Base-by-base conservation (phyloP, 768 basidiomycete species). In the Lentinula raphanica region DNA sequence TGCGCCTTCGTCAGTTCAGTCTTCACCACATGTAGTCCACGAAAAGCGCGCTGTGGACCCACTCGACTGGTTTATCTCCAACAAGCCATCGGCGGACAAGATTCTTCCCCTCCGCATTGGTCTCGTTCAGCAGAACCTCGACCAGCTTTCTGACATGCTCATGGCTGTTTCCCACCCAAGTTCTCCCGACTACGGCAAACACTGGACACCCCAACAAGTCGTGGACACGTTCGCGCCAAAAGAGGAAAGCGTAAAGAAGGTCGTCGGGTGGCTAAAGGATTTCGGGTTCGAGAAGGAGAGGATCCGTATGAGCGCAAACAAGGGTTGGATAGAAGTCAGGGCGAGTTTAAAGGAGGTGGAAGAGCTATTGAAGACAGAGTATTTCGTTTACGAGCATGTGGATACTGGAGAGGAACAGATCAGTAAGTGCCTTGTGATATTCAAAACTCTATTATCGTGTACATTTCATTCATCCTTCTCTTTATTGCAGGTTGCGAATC, bases 31-130 rank as follows among this genome's bases (percentile, higher is more conserved):
- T 59, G 65, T 67, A 59, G 59, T 76, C 28, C 76, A 78, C 55
- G 77, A 78, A 63, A 73, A 67, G 55, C 76, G 76, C 54, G 66
- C 66, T 15, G 60, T 44, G 12, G 62, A 68, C 2, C 77, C 76
- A 8, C 9, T 54, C 5, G 66, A 66, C 2, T 80, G 74, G 79
- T 39, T 35, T 0, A 56, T 62, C 3, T 51, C 67, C 17, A 68
- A 71, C 29, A 71, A 68, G 3, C 66, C 72, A 21, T 62, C 72
- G 35, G 21, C 73, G 8, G 58, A 69, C 42, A 65, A 68, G 19
- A 58, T 69, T 2, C 59, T 80, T 27, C 80, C 79, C 11, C 66
- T 81, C 35, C 77, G 78, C 46, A 73, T 80, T 42, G 80, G 78
- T 0, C 72, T 81, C 5, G 61, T 62, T 6, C 79, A 81, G 63